These are phyloP conservation scores for Phlebiopsis flavidoalba DNA, from an alignment of 768 basidiomycete genomes.

Conservation along the genomic window DNA sequence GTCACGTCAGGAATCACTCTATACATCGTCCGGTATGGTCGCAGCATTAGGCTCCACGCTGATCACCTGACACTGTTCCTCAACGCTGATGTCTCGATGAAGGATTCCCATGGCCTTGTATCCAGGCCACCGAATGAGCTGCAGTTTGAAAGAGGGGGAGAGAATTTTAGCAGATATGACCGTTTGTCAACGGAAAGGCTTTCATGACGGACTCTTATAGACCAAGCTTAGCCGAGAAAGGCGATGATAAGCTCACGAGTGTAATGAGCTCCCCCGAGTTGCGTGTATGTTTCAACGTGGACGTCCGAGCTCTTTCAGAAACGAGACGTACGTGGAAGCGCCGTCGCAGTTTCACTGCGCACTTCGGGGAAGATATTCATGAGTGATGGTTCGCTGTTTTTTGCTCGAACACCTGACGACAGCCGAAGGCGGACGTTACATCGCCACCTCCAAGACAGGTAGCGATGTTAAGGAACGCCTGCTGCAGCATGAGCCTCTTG, in stretches of 20 bases:
- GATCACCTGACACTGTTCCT: slow-evolving; percentile 3
- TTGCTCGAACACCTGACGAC: neutral
- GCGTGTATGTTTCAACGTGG: neutral
- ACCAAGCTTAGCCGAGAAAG: too few relatives aligned
- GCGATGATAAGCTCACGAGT: too few relatives aligned
- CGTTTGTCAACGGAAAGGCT: neutral
- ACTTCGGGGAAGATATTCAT: neutral
- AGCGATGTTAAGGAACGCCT: neutral
- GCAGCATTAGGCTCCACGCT: neutral
- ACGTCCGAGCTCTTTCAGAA: neutral
- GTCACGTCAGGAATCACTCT: too few relatives aligned
- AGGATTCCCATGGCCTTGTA: neutral
- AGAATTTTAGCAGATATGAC: too few relatives aligned
- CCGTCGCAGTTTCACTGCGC: neutral
- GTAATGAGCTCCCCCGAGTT: neutral
- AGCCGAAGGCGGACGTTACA: neutral
- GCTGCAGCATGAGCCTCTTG: neutral
- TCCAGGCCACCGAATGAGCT: slow-evolving; percentile 1
- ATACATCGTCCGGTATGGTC: too few relatives aligned
- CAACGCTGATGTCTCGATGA: slow-evolving; percentile 6
- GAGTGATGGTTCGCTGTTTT: neutral
- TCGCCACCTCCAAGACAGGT: neutral
- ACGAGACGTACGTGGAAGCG: neutral
- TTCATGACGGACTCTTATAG: neutral
- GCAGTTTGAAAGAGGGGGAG: neutral